Conservation (phyloP, 805 yeast species). For the Cephaloascus albidus region DNA sequence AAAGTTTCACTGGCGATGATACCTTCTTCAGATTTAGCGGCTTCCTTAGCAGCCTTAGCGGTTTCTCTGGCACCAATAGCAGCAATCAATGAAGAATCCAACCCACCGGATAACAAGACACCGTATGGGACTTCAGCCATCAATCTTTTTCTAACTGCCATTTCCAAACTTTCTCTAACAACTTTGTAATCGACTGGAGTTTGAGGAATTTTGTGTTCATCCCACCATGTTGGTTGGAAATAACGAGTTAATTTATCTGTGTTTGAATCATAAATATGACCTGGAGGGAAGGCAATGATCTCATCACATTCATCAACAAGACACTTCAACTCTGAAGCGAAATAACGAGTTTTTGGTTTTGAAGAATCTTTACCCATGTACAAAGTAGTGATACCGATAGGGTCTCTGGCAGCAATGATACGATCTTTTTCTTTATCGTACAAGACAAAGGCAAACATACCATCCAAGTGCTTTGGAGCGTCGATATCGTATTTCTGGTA, state of each 20-base stretch:
- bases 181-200: slow-evolving; percentile 62
- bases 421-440: slow-evolving; percentile 82
- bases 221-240: slow-evolving; percentile 94
- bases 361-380: slow-evolving; percentile 82
- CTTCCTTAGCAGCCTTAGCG: slow-evolving; percentile 55
- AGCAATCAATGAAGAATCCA: slow-evolving; percentile 94
- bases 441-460: slow-evolving; percentile 95
- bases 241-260: slow-evolving; percentile 83
- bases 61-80: slow-evolving; percentile 97
- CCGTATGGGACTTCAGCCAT: slow-evolving; percentile 99
- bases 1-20: slow-evolving; percentile 59
- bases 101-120: slow-evolving; percentile 93
- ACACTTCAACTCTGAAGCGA: slow-evolving; percentile 93
- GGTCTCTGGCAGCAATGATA: slow-evolving; percentile 95
- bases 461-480: slow-evolving; percentile 89
- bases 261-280: slow-evolving; percentile 89
- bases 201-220: slow-evolving; percentile 64
- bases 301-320: slow-evolving; percentile 90
- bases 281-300: slow-evolving; percentile 95
- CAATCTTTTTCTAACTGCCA: slow-evolving; percentile 96
- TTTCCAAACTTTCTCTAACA: slow-evolving; percentile 76
- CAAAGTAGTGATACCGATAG: slow-evolving; percentile 92
- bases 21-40: slow-evolving; percentile 32
- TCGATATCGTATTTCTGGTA: slow-evolving; percentile 80
- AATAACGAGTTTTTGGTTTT: slow-evolving; percentile 69